Percentiles rank a stretch among this genome's conserved stretches.
phyloP scores from a whole-genome alignment of 768 basidiomycete species.

The Pleurotus tuber-regium region DNA sequence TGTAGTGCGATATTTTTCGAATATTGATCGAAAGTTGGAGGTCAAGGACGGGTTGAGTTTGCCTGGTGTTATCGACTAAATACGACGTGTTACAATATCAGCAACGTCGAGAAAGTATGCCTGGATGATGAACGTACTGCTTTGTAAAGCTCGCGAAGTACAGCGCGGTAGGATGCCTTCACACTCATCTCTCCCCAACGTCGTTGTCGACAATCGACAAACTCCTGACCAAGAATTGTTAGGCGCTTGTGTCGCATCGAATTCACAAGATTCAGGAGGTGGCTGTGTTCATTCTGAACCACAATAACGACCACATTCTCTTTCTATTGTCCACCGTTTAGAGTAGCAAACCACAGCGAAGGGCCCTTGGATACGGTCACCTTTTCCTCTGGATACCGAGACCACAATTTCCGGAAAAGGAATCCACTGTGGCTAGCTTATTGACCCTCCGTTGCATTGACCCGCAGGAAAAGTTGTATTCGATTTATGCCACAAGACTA shows the following conservation, averaged over 20 bases:
- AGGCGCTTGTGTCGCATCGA: too few species aligned
- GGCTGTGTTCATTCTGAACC: background rate
- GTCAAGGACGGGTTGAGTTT: conserved; percentile 42
- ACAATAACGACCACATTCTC: background rate
- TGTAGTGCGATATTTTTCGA: conserved; percentile 36
- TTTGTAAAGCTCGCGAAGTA: conserved; percentile 53
- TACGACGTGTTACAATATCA: conserved; percentile 10
- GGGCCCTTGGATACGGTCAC: background rate
- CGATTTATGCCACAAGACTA: too few species aligned
- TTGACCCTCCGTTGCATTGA: conserved; percentile 5
- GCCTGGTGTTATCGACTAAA: conserved; percentile 29
- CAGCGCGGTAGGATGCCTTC: conserved; percentile 39
- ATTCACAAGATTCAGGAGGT: too few species aligned
- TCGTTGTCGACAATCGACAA: too few species aligned
- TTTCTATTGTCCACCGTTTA: background rate
- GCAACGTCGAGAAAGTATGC: background rate
- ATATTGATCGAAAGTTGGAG: conserved; percentile 51
- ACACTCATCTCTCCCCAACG: background rate
- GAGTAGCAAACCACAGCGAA: background rate
- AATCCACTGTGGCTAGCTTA: background rate
- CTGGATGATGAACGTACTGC: conserved; percentile 35
- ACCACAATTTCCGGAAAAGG: conserved; percentile 1
- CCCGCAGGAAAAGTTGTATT: background rate
- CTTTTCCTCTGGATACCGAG: background rate
- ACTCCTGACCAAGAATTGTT: too few species aligned